phyloP scores from a whole-genome alignment of 345 rosid genomes.

The Lepidium sativum region DNA sequence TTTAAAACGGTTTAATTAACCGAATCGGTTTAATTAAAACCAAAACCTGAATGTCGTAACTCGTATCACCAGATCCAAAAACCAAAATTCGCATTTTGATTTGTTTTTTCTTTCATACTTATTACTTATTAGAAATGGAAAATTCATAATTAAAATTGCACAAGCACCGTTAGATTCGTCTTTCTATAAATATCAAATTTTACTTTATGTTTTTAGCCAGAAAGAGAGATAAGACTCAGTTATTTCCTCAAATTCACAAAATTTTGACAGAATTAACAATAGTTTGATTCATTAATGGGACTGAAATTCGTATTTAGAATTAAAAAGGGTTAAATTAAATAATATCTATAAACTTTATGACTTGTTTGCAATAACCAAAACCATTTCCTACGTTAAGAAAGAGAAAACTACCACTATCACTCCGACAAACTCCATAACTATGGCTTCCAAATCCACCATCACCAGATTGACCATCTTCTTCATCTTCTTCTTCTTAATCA shows the following conservation, averaged over 20 bases:
- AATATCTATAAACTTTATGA: neutral
- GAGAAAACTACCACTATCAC: conserved; percentile 6
- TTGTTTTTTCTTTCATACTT: too few species aligned
- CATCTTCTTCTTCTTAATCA: conserved; percentile 13
- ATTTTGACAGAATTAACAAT: neutral
- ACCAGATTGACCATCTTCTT: conserved; percentile 7
- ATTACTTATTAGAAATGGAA: too few species aligned
- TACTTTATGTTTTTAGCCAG: neutral
- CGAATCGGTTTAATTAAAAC: too few species aligned
- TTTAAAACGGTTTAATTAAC: too few species aligned
- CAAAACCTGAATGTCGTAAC: too few species aligned
- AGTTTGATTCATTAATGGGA: neutral
- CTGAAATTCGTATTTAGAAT: accelerated
- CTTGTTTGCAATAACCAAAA: neutral
- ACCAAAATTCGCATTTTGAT: too few species aligned
- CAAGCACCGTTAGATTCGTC: conserved; percentile 4
- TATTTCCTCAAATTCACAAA: neutral
- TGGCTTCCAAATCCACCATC: conserved; percentile 28
- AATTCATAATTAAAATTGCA: neutral
- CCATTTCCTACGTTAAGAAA: neutral
- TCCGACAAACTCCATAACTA: conserved; percentile 17
- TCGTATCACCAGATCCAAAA: too few species aligned
- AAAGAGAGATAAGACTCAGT: neutral
- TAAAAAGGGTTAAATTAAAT: neutral
- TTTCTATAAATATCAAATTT: neutral